Evolutionary conservation across 306 rosid genomes (phyloP).

Genomic region (Vigna angularis): DNA sequence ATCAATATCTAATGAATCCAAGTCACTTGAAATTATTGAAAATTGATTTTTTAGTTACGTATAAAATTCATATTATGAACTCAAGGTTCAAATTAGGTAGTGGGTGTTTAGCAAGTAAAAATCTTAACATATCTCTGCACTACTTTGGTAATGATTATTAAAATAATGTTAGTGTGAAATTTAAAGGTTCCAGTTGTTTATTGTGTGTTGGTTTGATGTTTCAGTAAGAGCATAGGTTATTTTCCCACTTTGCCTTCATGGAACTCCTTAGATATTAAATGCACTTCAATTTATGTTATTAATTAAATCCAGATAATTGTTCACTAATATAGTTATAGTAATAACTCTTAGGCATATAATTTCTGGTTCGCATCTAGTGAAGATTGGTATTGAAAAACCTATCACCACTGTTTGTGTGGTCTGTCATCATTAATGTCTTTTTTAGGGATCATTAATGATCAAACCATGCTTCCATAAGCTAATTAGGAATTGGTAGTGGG

Average conservation of each 20-base stretch:
- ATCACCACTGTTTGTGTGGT: constrained; percentile 10
- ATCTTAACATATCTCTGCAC: constrained; percentile 8
- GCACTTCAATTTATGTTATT: constrained; percentile 9
- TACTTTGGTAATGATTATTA: constrained; percentile 1
- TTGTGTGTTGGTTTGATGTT: constrained; percentile 38
- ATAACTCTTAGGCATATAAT: constrained; percentile 10
- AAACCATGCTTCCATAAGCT: constrained; percentile 29
- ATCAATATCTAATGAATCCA: neutral
- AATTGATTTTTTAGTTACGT: constrained; percentile 13
- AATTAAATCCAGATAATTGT: constrained; percentile 13
- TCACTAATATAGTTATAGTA: constrained; percentile 9
- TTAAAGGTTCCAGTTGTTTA: constrained; percentile 11
- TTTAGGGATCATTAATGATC: constrained; percentile 6
- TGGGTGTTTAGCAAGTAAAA: constrained; percentile 11
- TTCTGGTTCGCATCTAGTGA: constrained; percentile 5
- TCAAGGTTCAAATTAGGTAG: constrained; percentile 29
- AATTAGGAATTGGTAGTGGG: constrained; percentile 14
- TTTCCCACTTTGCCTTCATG: constrained; percentile 1
- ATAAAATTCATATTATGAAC: constrained; percentile 2
- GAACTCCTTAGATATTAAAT: constrained; percentile 29
- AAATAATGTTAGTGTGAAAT: constrained; percentile 21
- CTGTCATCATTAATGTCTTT: constrained; percentile 31
- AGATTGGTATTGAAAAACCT: constrained; percentile 16
- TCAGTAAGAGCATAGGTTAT: constrained; percentile 1
- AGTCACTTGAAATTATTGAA: constrained; percentile 33